Evolutionary conservation across 2,329 filamentous ascomycete species (phyloP), one percentile per base, ranked within the genome.

Genomic region (Trichoderma brevicompactum): DNA sequence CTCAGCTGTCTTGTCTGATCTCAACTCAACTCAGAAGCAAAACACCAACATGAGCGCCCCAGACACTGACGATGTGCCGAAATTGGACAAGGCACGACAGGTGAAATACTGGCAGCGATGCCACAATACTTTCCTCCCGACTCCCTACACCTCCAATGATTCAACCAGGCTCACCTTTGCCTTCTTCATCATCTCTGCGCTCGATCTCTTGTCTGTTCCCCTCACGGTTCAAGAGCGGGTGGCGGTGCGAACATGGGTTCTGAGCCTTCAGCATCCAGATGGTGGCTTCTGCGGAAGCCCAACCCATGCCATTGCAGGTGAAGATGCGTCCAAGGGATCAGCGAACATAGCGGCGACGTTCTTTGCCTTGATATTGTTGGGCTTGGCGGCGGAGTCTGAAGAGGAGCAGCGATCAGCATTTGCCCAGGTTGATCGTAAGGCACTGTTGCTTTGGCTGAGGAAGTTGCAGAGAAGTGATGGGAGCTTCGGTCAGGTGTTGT

Each of bases 71-170:
- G 49, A 38, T 12, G 41, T 19, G 41, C 49, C 60, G 34, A 36
- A 74, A 28, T 78, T 91, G 68, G 81, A 90, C 74, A 86, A 83
- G 65, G 81, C 85, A 54, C 85, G 83, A 65, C 95, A 99, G 76
- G 82, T 95, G 75, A 92, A 90, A 74, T 99, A 97, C 84, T 99
- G 94, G 89, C 87, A 93, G 70, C 89, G 94, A 74, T 97, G 94
- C 76, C 85, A 95, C 69, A 90, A 90, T 75, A 90, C 89, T 28
- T 85, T 90, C 68, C 87, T 99, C 7, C 95, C 95, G 0, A 85
- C 88, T 52, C 84, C 87, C 68, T 99, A 98, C 81, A 96, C 92
- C 15, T 84, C 88, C 75, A 95, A 91, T 76, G 95, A 99, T 80
- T 92, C 92, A 70, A 94, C 90, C 72, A 93, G 95, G 72, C 90